Conservation (phyloP, 768 basidiomycete genomes). For the Lactarius quietus region DNA sequence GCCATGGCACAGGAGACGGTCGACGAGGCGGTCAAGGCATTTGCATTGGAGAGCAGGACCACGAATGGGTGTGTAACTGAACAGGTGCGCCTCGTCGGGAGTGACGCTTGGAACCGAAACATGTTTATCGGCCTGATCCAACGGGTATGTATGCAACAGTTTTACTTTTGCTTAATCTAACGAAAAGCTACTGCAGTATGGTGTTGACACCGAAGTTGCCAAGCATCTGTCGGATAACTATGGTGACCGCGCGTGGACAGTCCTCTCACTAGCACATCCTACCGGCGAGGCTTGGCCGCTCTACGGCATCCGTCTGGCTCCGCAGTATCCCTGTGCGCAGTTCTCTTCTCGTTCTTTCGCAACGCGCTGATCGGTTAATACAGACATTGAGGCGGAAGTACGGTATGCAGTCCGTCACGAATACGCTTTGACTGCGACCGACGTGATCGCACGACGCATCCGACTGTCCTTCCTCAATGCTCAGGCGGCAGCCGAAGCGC, state of each 20-base stretch:
- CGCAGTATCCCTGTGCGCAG: conserved; percentile 70
- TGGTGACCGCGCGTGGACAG: conserved; percentile 95
- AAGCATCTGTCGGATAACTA: conserved; percentile 92
- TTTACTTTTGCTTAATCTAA: neutral
- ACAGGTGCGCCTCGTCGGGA: conserved; percentile 78
- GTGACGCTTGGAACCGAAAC: conserved; percentile 90
- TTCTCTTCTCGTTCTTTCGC: neutral
- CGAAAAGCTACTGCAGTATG: conserved; percentile 52
- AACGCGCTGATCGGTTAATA: neutral
- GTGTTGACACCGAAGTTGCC: conserved; percentile 87
- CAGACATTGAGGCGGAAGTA: conserved; percentile 90
- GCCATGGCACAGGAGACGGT: conserved; percentile 96
- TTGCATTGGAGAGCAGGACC: conserved; percentile 54
- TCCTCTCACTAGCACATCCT: conserved; percentile 73
- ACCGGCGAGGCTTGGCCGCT: conserved; percentile 84
- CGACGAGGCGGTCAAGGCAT: conserved; percentile 78
- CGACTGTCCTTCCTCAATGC: conserved; percentile 95
- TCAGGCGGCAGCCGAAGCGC: conserved; percentile 74
- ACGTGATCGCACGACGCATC: conserved; percentile 89
- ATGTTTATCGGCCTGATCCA: conserved; percentile 98
- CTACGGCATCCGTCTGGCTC: conserved; percentile 68
- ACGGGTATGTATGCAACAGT: conserved; percentile 47
- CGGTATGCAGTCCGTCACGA: conserved; percentile 85
- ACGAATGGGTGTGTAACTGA: conserved; percentile 74
- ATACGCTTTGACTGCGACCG: conserved; percentile 88